A percentile compares a stretch with the other conserved stretches of the same genome.
Evolutionary conservation across 1,284 basidiomycete genomes (phyloP).

Genomic region (Termitomyces sp.): DNA sequence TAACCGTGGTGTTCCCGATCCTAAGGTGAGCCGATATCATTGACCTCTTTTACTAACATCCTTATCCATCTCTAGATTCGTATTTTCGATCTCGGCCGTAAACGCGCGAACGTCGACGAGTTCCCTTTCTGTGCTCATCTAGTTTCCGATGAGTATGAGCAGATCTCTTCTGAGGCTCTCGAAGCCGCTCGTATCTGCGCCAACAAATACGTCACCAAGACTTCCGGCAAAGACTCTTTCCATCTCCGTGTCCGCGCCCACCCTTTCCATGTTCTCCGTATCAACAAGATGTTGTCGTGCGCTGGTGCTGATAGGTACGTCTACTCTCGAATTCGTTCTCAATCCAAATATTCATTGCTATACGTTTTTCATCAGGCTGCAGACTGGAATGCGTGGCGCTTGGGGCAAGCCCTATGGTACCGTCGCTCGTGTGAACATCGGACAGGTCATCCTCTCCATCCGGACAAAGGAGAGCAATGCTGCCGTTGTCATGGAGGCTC

Average conservation of each 20-base stretch:
- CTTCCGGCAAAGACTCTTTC: slow-evolving; percentile 98
- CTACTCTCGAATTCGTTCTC: rapidly evolving
- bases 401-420: slow-evolving; percentile 99
- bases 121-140: slow-evolving; percentile 97
- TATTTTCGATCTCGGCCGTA: slow-evolving; percentile 93
- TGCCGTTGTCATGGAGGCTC: slow-evolving; percentile 91
- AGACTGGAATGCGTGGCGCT: slow-evolving; percentile 99
- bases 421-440: slow-evolving; percentile 94
- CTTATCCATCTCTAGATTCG: slow-evolving; percentile 55
- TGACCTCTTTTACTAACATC: slow-evolving; percentile 38
- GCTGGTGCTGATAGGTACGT: slow-evolving; percentile 92
- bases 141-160: slow-evolving; percentile 98
- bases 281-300: slow-evolving; percentile 99
- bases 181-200: slow-evolving; percentile 99
- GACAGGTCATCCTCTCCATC: slow-evolving; percentile 95
- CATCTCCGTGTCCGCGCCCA: slow-evolving; percentile 96
- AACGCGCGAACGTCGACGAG: slow-evolving; percentile 93
- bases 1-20: slow-evolving; percentile 97
- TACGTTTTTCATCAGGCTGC: slow-evolving; percentile 53
- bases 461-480: slow-evolving; percentile 90
- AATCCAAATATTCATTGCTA: not conserved
- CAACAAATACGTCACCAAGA: slow-evolving; percentile 99
- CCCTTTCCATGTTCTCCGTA: slow-evolving; percentile 98
- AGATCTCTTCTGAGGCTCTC: slow-evolving; percentile 92
- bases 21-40: slow-evolving; percentile 65